Base-by-base conservation (phyloP, 1,284 basidiomycete species). In the Mycosarcoma mackinlayi region DNA sequence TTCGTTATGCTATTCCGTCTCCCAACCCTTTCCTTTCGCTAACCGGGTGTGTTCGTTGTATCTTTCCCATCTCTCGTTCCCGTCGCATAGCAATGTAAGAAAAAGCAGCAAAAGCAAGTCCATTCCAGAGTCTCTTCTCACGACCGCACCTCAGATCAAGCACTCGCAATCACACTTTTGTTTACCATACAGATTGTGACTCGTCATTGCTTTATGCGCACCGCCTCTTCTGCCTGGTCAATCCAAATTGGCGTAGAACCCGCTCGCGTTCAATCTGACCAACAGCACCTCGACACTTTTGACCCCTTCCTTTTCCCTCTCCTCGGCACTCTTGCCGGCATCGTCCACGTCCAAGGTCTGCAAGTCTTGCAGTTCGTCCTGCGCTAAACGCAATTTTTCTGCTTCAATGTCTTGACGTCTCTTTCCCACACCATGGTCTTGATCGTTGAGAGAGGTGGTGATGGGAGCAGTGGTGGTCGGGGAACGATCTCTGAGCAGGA, bases 341-440 rank as follows among this genome's bases (percentile, higher is more conserved):
- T 18, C 31, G 39, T 68, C 57, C 3, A 37, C 41, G 28, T 74
- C 72, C 25, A 74, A 38, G 31, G 16, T 11, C 9, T 28, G 33
- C 51, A 74, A 39, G 52, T 74, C 72, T 13, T 55, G 46, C 39
- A 55, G 21, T 19, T 59, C 57, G 21, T 74, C 72, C 25, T 49
- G 18, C 6, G 44, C 51, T 40, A 72, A 31, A 4, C 68, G 31
- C 6, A 8, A 24, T 19, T 56, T 58, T 24, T 74, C 72, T n/a
- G 28, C 38, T 34, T 74, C 62, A 3, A 72, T 35, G 35, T 63
- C 67, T 23, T 38, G 31, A 23, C 59, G 52, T 33, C 64, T 46
- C 52, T 66, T 66, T 11, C 18, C 47, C 39, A 19, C n/a, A 35
- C n/a, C 25, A 18, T 3, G 10, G 23, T 7, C 31, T 9, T 34